Evolutionary conservation across 1,139 yeast genomes (phyloP).

Genomic region (Blastobotrys persicus): DNA sequence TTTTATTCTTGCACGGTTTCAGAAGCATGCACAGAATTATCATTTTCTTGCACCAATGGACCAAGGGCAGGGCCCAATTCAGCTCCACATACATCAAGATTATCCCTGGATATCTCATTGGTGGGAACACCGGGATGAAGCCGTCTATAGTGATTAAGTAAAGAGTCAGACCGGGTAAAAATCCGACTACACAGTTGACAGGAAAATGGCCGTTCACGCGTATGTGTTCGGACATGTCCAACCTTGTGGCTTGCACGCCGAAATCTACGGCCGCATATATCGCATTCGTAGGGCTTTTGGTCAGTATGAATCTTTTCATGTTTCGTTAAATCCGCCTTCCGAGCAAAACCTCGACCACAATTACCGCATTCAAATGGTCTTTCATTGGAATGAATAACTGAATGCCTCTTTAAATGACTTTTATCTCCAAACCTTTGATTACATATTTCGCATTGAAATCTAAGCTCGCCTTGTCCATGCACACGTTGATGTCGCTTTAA

Average conservation of each 20-base stretch:
- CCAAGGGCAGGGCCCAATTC: not conserved
- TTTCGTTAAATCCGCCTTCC: conserved; percentile 4
- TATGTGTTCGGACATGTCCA: not conserved
- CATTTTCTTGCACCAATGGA: not conserved
- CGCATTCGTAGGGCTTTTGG: not conserved
- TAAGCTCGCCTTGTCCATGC: not conserved
- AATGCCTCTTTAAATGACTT: conserved; percentile 1
- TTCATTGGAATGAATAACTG: conserved; percentile 1
- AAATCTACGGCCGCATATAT: not conserved
- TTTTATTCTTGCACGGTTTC: too few species aligned
- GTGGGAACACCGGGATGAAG: not conserved
- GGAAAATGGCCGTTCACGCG: conserved; percentile 1
- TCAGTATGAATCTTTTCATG: conserved; percentile 2
- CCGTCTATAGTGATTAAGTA: not conserved
- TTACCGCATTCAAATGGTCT: not conserved
- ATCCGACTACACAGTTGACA: conserved; percentile 2
- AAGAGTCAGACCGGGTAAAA: not conserved
- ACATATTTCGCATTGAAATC: conserved; percentile 1
- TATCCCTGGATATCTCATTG: not conserved
- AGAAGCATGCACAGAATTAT: not conserved
- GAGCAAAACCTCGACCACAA: conserved; percentile 1
- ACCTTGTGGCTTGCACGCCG: conserved; percentile 1
- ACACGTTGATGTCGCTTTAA: conserved; percentile 3
- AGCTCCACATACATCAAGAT: not conserved
- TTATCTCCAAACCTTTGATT: not conserved